Evolutionary conservation across 2,329 filamentous ascomycete species (phyloP).

Genomic region (Colletotrichum sp.): DNA sequence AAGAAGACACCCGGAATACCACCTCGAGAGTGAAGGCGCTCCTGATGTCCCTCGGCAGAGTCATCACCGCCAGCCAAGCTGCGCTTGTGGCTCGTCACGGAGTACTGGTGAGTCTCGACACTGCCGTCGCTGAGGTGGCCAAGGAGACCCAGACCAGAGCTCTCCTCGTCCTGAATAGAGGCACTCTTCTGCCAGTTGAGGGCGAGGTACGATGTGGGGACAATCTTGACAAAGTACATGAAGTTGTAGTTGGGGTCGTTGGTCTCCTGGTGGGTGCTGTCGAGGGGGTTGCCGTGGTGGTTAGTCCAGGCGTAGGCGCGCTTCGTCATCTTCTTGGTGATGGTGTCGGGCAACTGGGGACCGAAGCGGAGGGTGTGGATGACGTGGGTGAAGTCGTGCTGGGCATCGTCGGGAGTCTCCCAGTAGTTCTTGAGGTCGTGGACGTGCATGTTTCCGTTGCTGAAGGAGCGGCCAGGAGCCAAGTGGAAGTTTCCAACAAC

Average conservation of each 20-base stretch:
- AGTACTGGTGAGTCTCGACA: slow-evolving; percentile 98
- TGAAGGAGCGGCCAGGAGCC: slow-evolving; percentile 94
- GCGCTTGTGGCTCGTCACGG: slow-evolving; percentile 94
- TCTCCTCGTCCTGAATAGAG: slow-evolving; percentile 48
- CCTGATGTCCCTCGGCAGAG: slow-evolving; percentile 85
- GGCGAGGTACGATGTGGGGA: slow-evolving; percentile 92
- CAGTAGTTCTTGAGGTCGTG: slow-evolving; percentile 98
- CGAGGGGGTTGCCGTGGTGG: slow-evolving; percentile 91
- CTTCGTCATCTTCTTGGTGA: slow-evolving; percentile 64
- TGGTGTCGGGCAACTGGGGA: slow-evolving; percentile 80
- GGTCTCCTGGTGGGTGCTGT: slow-evolving; percentile 78
- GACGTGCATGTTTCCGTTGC: slow-evolving; percentile 94
- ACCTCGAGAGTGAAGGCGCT: slow-evolving; percentile 85
- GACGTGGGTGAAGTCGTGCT: slow-evolving; percentile 87
- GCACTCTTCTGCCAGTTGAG: slow-evolving; percentile 81
- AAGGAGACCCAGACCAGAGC: slow-evolving; percentile 70
- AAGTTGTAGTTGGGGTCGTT: slow-evolving; percentile 89
- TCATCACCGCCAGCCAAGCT: slow-evolving; percentile 86
- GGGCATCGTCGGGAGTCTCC: slow-evolving; percentile 69
- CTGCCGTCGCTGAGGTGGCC: slow-evolving; percentile 75
- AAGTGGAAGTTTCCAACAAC: slow-evolving; percentile 99
- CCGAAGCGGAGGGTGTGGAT: slow-evolving; percentile 94
- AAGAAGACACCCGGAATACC: slow-evolving; percentile 99
- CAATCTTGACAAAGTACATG: slow-evolving; percentile 99
- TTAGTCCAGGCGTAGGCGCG: slow-evolving; percentile 74